A percentile compares a stretch with the other conserved stretches of the same genome.
phyloP scores from a whole-genome alignment of 495 filamentous ascomycete genomes.

The Podospora tetraspora region DNA sequence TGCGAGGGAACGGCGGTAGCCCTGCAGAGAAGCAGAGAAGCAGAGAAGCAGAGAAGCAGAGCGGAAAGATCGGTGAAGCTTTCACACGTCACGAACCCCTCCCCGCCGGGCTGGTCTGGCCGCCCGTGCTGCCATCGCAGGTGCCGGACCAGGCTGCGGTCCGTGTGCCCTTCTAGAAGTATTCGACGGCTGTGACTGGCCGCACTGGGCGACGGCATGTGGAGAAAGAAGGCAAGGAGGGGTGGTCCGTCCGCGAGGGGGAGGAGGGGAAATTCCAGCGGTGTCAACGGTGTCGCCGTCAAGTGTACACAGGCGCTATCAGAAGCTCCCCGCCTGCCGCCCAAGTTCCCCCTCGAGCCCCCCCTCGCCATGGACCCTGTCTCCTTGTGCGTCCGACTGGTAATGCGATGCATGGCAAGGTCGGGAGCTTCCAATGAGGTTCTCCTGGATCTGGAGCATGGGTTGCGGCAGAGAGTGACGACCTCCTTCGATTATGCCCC shows the following conservation, averaged over 20 bases:
- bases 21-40: slow-evolving; percentile 25
- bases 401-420: not conserved
- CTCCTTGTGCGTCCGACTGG: not conserved
- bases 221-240: slow-evolving; percentile 21
- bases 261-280: slow-evolving; percentile 10
- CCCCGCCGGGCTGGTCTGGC: not conserved
- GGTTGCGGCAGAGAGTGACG: not conserved
- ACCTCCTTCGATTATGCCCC: not conserved
- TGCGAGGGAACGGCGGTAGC: slow-evolving; percentile 16
- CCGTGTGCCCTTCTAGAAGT: slow-evolving; percentile 36
- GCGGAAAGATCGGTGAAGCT: slow-evolving; percentile 22
- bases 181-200: slow-evolving; percentile 30
- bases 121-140: not conserved
- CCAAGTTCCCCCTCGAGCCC: no score
- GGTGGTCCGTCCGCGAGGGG: slow-evolving; percentile 19
- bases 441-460: not conserved
- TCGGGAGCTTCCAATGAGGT: not conserved
- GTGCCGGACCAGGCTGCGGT: slow-evolving; percentile 13
- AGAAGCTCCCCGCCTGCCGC: not conserved
- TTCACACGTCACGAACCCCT: slow-evolving; percentile 19
- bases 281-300: not conserved
- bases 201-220: slow-evolving; percentile 21
- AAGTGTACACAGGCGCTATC: slow-evolving; percentile 8
- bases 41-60: slow-evolving; percentile 6
- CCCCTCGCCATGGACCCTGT: not conserved